Evolutionary conservation across 169 alveolate genomes (phyloP).

Genomic region (Eimeria sp.): DNA sequence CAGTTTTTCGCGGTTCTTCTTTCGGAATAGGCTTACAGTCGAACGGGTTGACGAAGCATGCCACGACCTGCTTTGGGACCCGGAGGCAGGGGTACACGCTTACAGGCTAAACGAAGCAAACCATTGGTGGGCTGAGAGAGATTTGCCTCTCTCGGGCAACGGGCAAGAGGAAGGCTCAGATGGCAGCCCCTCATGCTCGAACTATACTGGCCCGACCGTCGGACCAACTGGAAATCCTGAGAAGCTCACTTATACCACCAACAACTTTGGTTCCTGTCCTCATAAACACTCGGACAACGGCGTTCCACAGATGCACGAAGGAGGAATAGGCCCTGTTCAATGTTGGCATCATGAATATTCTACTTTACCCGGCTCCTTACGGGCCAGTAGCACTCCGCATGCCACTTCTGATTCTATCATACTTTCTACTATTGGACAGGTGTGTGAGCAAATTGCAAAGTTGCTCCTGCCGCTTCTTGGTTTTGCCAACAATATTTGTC

Average conservation of each 20-base stretch:
- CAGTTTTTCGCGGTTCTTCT: slow-evolving; percentile 9
- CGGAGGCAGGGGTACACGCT: slow-evolving; percentile 43
- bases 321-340: neutral
- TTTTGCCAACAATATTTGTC: neutral
- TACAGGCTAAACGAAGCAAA: slow-evolving; percentile 35
- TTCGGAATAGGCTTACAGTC: slow-evolving; percentile 15
- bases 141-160: neutral
- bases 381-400: neutral
- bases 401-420: neutral
- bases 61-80: slow-evolving; percentile 40
- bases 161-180: neutral
- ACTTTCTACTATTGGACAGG: neutral
- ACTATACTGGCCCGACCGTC: neutral
- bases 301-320: neutral
- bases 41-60: slow-evolving; percentile 59
- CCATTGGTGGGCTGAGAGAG: slow-evolving; percentile 59
- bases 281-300: neutral
- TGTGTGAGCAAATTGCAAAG: neutral
- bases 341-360: neutral
- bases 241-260: neutral
- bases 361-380: neutral
- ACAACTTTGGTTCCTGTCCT: neutral
- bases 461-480: neutral
- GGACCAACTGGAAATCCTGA: neutral
- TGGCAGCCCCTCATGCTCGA: neutral